These are phyloP conservation scores for Myxozyma neotropica DNA, from an alignment of 805 yeast genomes.

Conservation along the genomic window DNA sequence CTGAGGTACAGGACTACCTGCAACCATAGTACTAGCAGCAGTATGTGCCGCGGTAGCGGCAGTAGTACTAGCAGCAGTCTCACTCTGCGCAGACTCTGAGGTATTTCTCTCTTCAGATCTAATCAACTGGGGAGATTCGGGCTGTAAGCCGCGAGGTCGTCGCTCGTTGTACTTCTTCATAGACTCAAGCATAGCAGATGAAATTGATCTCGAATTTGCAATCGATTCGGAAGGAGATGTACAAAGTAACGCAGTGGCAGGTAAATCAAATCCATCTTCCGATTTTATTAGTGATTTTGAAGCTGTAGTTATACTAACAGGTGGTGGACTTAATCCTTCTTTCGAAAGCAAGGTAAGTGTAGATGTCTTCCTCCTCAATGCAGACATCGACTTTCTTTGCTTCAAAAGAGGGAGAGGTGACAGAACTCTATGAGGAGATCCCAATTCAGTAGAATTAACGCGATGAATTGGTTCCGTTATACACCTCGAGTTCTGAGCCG, in stretches of 20 bases:
- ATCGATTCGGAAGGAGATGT: not conserved
- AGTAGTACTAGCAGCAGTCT: no score
- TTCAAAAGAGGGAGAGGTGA: not conserved
- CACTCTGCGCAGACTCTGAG: no score
- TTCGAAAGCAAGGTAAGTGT: conserved; percentile 10
- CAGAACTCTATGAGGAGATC: not conserved
- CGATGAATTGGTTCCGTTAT: not conserved
- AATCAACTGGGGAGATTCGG: no score
- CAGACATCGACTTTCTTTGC: conserved; percentile 23
- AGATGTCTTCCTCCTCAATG: conserved; percentile 14
- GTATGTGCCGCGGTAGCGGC: not conserved
- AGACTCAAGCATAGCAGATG: conserved; percentile 6
- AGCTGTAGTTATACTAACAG: not conserved
- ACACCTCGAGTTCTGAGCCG: not conserved
- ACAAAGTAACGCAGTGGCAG: conserved; percentile 1
- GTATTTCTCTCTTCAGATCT: no score
- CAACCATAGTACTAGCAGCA: not conserved
- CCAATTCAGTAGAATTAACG: conserved; percentile 8
- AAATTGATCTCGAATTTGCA: not conserved
- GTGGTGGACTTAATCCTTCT: conserved; percentile 7
- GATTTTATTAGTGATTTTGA: not conserved
- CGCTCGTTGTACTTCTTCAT: not conserved
- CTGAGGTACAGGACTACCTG: not conserved
- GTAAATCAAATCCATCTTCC: not conserved
- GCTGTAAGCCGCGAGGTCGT: no score